Evolutionary conservation across 2,329 filamentous ascomycete genomes (phyloP).

Genomic region (Fusarium stilboides): DNA sequence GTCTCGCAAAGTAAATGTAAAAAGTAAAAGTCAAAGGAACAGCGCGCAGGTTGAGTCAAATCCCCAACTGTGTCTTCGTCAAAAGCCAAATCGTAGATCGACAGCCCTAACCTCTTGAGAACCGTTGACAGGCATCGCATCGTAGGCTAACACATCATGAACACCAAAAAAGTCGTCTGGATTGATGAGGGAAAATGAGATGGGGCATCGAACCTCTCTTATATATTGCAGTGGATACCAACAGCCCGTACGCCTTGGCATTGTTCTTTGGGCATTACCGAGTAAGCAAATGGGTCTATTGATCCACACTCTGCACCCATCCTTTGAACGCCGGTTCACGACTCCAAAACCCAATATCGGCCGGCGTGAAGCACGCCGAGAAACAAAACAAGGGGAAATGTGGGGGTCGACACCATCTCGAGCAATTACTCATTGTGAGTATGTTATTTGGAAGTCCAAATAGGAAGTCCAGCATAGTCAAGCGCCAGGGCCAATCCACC

Average conservation of each 20-base stretch:
- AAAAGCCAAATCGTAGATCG: background rate
- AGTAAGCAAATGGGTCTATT: conserved; percentile 21
- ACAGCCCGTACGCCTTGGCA: conserved; percentile 5
- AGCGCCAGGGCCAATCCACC: background rate
- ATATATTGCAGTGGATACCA: conserved; percentile 29
- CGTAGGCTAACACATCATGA: conserved; percentile 1
- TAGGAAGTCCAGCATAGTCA: conserved; percentile 6
- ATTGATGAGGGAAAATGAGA: background rate
- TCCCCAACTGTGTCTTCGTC: background rate
- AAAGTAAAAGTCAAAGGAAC: background rate
- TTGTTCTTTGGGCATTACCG: conserved; percentile 15
- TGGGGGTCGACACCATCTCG: conserved; percentile 31
- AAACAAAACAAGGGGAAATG: conserved; percentile 22
- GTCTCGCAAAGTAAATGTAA: background rate
- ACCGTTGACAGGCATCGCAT: background rate
- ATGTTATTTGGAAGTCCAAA: conserved; percentile 3
- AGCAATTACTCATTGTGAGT: conserved; percentile 32
- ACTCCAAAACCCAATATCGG: conserved; percentile 22
- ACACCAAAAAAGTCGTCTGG: conserved; percentile 5
- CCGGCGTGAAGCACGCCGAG: conserved; percentile 36
- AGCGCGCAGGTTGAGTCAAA: background rate
- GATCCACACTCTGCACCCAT: conserved; percentile 28
- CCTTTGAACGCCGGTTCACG: conserved; percentile 22
- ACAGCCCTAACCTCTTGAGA: background rate
- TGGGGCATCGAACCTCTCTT: conserved; percentile 30